Evolutionary conservation across 75 land plant species (phyloP), one percentile per base, ranked within the genome.

Genomic region (Sequoiadendron giganteum): DNA sequence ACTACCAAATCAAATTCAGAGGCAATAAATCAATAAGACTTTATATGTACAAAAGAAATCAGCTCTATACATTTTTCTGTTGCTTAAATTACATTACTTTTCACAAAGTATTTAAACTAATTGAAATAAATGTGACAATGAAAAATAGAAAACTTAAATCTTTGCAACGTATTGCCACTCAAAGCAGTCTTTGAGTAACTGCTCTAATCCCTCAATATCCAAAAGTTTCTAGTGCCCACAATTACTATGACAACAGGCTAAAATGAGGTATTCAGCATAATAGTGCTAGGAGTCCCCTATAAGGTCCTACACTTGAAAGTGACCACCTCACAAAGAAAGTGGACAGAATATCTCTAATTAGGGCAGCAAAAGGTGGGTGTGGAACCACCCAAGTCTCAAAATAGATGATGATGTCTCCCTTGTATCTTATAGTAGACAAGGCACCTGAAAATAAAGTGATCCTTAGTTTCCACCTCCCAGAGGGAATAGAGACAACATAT

Each of bases 1-100:
- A 61, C n/a, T 40, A 86, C 45, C 28, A 79, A 79, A 40, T 79
- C 82, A 79, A 78, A 39, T 79, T 79, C 36, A 48, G 36, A 84
- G 32, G 3, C 4, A 84, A 52, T 84, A 15, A 84, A 52, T 52
- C 47, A 25, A 48, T 32, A 7, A 52, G n/a, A 84, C 3, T 18
- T 82, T 30, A 48, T 52, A 39, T 79, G 28, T 42, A 40, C 21
- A 79, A 79, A 73, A 39, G 19, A 79, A 79, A 18, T 32, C 79
- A 32, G 36, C 79, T 76, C 34, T 36, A 75, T 75, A 76, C 18
- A 76, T 76, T 76, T 76, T 76, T 32, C 13, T 34, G 15, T 36
- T 76, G 39, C 39, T 36, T 15, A 76, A 76, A 76, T 76, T 34
- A 2, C 40, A 76, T 76, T 36, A 76, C 5, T 13, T 76, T 76